Base-by-base conservation (phyloP, 2,329 filamentous ascomycete genomes). In the Sordariomycetes sp. region DNA sequence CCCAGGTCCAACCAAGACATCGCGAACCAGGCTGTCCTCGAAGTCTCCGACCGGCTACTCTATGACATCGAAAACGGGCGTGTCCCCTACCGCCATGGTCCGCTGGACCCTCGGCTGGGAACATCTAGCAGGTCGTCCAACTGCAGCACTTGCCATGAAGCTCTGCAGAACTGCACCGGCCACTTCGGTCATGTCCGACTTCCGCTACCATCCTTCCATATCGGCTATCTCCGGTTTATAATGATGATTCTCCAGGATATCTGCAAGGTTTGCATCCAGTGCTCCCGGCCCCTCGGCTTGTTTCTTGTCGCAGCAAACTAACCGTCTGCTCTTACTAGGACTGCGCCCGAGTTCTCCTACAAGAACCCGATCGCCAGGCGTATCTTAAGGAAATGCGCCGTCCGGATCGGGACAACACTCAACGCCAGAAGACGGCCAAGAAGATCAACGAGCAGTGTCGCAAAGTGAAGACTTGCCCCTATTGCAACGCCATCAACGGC, bases 111-210 rank as follows among this genome's bases (percentile, higher is more conserved):
- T 61, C 88, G 88, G 67, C 81, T 99, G 75, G 91, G 91, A 62
- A 94, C 89, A 2, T 96, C 91, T 17, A 89, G 83, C 68, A 97
- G 97, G 72, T 80, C 75, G 3, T 87, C 82, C 25, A 79, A 76
- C 59, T 99, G 94, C 69, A 76, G 82, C 51, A 97, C 94, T 15
- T 99, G 94, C 68, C 83, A 88, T 53, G 83, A 91, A 66, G 80
- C 84, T 17, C 76, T 97, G 34, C 82, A 90, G 64, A 84, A 86
- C 62, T 99, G 94, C 70, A 94, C 90, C 64, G 94, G 94, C 13
- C 94, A 99, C 70, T 99, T 97, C 66, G 94, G 94, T 53, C 87
- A 96, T 71, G 87, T 99, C 65, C 85, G 89, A 65, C 81, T 99
- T 15, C 89, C 92, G 1, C 76, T 99, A 55, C 94, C 94, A 3